Conservation (phyloP, 306 rosid species). For the Sicyos baderoa region DNA sequence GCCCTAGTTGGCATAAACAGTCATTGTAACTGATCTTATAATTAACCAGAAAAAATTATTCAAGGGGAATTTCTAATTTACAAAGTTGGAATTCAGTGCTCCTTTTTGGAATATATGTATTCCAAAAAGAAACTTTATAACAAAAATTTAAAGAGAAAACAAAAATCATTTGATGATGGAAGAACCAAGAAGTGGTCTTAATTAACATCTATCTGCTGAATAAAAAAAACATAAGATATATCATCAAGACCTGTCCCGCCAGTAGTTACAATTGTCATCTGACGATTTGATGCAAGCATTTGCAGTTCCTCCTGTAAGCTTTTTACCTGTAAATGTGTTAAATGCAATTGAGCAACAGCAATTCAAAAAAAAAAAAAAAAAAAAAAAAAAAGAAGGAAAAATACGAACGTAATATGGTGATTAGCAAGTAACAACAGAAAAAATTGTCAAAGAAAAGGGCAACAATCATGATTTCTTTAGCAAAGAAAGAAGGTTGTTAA, state of each 20-base stretch:
- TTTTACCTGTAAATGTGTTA: conserved; percentile 49
- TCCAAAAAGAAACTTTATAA: background rate
- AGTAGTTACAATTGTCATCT: conserved; percentile 53
- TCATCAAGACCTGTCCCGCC: conserved; percentile 51
- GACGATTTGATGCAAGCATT: conserved; percentile 38
- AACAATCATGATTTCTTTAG: background rate
- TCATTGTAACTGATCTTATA: background rate
- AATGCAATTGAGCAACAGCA: conserved; percentile 12
- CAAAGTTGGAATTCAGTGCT: background rate
- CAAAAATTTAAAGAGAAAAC: background rate
- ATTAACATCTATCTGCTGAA: background rate
- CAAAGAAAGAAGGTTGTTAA: background rate
- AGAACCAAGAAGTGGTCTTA: background rate
- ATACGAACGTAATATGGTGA: background rate
- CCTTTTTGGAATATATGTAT: background rate
- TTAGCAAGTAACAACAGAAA: background rate
- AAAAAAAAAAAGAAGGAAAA: background rate
- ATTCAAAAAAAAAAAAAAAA: background rate
- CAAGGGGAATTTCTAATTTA: background rate
- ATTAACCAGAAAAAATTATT: background rate
- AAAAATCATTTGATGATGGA: background rate
- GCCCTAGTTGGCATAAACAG: background rate
- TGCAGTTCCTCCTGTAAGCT: conserved; percentile 60
- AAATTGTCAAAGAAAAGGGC: background rate
- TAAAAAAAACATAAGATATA: conserved; percentile 21